Evolutionary conservation across 2,329 filamentous ascomycete genomes (phyloP).

Genomic region (Ophiocordyceps camponoti-floridani): DNA sequence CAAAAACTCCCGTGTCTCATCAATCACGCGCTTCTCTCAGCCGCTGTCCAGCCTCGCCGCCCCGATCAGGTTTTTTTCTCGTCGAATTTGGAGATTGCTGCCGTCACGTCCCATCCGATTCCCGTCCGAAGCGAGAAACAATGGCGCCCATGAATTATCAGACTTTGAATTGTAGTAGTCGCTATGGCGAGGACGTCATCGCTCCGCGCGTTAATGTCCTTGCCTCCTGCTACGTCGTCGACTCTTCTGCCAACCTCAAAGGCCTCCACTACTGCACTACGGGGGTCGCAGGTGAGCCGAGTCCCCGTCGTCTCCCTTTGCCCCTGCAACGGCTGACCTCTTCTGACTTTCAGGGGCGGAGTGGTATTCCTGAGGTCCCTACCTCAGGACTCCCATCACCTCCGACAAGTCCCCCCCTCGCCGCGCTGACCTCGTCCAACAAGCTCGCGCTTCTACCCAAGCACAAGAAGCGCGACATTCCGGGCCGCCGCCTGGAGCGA

Average conservation of each 20-base stretch:
- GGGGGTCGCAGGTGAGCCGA: constrained; percentile 51
- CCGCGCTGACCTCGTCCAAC: constrained; percentile 50
- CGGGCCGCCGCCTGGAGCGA: constrained; percentile 27
- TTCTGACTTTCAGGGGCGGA: constrained; percentile 41
- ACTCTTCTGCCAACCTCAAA: constrained; percentile 52
- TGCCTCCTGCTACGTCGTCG: constrained; percentile 81
- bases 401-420: constrained; percentile 78
- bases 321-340: not conserved
- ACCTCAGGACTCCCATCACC: constrained; percentile 71
- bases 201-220: constrained; percentile 56
- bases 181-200: constrained; percentile 49
- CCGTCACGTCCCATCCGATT: too few species aligned
- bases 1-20: not conserved
- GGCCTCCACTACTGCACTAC: constrained; percentile 95
- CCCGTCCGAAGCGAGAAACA: constrained; percentile 6
- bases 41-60: not conserved
- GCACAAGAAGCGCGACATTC: constrained; percentile 25
- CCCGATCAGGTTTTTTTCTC: not conserved
- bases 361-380: constrained; percentile 90
- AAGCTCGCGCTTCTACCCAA: constrained; percentile 48
- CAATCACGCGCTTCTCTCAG: not conserved
- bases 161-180: constrained; percentile 53
- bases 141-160: constrained; percentile 57
- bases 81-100: not conserved
- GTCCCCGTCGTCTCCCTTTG: not conserved